Conservation (phyloP, 805 yeast genomes). For the Saturnispora sanitii region DNA sequence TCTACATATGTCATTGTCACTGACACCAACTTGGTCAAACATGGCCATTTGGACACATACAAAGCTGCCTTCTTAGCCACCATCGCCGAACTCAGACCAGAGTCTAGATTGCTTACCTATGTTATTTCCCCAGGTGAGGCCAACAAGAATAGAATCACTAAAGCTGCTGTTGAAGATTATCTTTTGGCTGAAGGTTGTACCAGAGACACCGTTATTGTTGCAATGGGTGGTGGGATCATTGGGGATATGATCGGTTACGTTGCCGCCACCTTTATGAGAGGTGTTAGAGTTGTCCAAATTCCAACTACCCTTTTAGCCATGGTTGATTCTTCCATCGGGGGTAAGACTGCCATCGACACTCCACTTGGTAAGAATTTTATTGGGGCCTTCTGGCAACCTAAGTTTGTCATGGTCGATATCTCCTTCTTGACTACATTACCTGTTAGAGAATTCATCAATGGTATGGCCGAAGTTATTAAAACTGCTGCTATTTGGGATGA, state of each 20-base stretch:
- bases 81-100: constrained; percentile 32
- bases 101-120: constrained; percentile 61
- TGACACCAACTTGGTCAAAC: constrained; percentile 65
- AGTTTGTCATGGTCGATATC: constrained; percentile 78
- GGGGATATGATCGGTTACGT: constrained; percentile 99
- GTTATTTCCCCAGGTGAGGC: constrained; percentile 89
- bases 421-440: constrained; percentile 83
- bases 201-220: constrained; percentile 87
- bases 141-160: constrained; percentile 77
- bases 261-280: constrained; percentile 99
- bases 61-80: constrained; percentile 32
- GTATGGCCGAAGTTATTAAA: constrained; percentile 96
- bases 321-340: constrained; percentile 98
- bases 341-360: constrained; percentile 96
- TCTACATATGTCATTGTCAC: constrained; percentile 90
- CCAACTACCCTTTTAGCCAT: constrained; percentile 91
- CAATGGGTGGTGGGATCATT: constrained; percentile 97
- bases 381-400: constrained; percentile 97
- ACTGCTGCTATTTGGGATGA: constrained; percentile 98
- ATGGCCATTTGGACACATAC: constrained; percentile 49
- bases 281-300: constrained; percentile 85
- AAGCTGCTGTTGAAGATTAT: constrained; percentile 89
- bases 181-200: constrained; percentile 79
- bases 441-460: constrained; percentile 88
- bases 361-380: constrained; percentile 91